Evolutionary conservation across 306 rosid genomes (phyloP).

Genomic region (Macrotyloma uniflorum): DNA sequence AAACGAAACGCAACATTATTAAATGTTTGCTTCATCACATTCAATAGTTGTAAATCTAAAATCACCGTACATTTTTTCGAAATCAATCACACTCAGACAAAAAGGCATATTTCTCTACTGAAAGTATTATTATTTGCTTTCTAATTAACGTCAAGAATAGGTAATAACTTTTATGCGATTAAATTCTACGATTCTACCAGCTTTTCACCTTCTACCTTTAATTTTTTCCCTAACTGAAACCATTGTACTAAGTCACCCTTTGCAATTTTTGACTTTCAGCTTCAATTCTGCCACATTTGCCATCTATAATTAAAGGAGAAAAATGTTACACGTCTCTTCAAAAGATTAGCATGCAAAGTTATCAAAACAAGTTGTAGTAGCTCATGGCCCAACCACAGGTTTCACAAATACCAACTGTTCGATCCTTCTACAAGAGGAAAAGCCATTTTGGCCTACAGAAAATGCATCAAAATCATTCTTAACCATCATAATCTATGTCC

Average conservation of each 20-base stretch:
- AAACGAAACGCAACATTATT: not conserved
- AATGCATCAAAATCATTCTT: not conserved
- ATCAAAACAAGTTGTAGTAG: not conserved
- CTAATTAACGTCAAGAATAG: not conserved
- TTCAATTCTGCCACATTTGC: not conserved
- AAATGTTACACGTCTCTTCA: slow-evolving; percentile 3
- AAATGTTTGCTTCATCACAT: not conserved
- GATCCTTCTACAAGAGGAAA: not conserved
- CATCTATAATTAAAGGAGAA: not conserved
- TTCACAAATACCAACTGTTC: not conserved
- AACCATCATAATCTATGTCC: not conserved
- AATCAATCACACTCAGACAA: not conserved
- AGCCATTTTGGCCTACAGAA: not conserved
- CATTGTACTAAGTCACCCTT: not conserved
- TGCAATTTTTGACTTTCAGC: not conserved
- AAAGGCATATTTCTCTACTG: not conserved
- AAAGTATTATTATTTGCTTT: too few relatives aligned
- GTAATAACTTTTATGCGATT: not conserved
- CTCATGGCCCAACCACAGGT: not conserved
- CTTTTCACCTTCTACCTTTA: too few relatives aligned
- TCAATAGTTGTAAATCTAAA: not conserved
- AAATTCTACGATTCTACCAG: too few relatives aligned
- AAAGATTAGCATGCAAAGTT: not conserved
- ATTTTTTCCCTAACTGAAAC: too few relatives aligned
- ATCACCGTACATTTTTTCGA: not conserved